Evolutionary conservation across 1,139 yeast species (phyloP), one percentile per base, ranked within the genome.

Genomic region (Torulaspora globosa): DNA sequence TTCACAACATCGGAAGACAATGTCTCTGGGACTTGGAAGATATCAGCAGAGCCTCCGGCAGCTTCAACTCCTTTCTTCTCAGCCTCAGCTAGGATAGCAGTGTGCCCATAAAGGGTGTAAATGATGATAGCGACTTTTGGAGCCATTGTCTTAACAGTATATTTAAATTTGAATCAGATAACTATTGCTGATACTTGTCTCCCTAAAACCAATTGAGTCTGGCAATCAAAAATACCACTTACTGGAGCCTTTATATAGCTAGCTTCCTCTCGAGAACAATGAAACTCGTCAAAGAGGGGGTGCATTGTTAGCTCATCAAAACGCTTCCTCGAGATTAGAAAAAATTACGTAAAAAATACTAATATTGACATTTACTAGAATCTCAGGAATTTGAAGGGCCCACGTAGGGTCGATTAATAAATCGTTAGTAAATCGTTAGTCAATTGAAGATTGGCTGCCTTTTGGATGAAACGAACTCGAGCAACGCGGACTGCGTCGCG

Each of bases 101-200:
- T 71, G 71, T 88, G 96, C 59, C 89, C 89, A 75, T 85, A 87
- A 63, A 82, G 69, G 45, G 96, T 79, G 78, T 88, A 88, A 67
- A 82, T 80, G 67, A 88, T 75, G 60, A 88, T 84, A 44, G 73
- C 73, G 43, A 69, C 65, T 50, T 60, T 65, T 36, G 63, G 52
- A 57, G 46, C 50, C 50, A 47, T 47, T 36, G 24, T 35, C 19
- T 18, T 27, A 18, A 12, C 2, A 16, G 11, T 31, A 26, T 16
- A 4, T 31, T 16, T 31, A 15, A 16, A 7, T 14, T 30, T 30
- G 33, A 30, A 7, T 30, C 8, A 15, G n/a, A 14, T 11, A 15
- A 7, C n/a, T 12, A 5, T 14, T 30, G 18, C 23, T 31, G 21
- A 21, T 11, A 16, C 33, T 30, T 30, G n/a, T 11, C 34, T 8